Base-by-base conservation (phyloP, 2,329 filamentous ascomycete genomes). In the Fusarium coffeatum region DNA sequence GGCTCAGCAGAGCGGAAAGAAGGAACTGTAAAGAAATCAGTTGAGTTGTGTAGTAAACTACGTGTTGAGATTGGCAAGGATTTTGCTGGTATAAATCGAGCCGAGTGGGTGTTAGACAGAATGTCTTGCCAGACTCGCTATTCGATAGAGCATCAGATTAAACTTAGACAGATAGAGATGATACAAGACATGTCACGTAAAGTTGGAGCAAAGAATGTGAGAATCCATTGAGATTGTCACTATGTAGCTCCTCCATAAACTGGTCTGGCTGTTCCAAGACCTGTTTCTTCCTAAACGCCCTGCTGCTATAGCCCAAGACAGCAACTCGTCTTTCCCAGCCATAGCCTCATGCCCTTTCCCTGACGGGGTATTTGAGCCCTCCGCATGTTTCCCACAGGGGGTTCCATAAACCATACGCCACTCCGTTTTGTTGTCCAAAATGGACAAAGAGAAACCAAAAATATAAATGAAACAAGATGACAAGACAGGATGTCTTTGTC, bases 1-100 rank as follows among this genome's bases (percentile, higher is more conserved):
- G 7, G 71, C 71, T 15, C 61, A 72, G 41, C 61, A 70, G 42
- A 64, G 55, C 12, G 76, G 66, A 2, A 81, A 80, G 72, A 82
- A 82, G 69, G 68, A 74, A 45, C 72, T 74, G 45, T 77, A 64
- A 63, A 32, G 23, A 7, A 22, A 20, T 28, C 23, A 32, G 16
- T 11, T 49, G 10, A 28, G 34, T 30, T 27, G 20, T n/a, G 20
- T 28, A 18, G 25, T 34, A 46, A 25, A 57, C 9, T 20, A 15
- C 23, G 34, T 37, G 34, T n/a, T 37, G 7, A 18, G 34, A 18
- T 12, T 37, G 18, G 18, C 34, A 10, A 37, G 6, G 6, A 6
- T 37, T 37, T n/a, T 27, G 13, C n/a, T 41, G 34, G 49, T 41
- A 51, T 40, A 28, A 41, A 51, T 22, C 23, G 30, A 51, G 18